phyloP scores from a whole-genome alignment of 192 early-diverging fungal species.

The Rhizoclosmatium globosum region DNA sequence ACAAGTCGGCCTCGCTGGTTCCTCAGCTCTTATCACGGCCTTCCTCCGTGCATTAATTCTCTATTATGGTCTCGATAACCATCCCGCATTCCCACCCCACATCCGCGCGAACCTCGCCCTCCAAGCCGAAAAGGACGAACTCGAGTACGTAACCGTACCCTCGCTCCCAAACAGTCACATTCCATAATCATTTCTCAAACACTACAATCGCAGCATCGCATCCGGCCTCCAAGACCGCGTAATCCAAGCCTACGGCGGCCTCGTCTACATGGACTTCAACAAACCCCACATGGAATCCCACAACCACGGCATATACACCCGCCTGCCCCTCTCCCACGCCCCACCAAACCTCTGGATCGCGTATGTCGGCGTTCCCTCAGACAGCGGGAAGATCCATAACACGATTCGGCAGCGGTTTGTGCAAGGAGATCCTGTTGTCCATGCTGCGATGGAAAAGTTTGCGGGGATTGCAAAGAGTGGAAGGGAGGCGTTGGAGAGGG shows the following conservation, averaged over 20 bases:
- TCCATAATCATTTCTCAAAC: neutral
- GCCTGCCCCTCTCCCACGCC: conserved; percentile 42
- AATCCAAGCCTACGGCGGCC: conserved; percentile 68
- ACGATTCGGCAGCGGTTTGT: conserved; percentile 58
- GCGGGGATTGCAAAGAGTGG: conserved; percentile 50
- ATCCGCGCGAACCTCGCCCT: conserved; percentile 64
- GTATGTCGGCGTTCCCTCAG: conserved; percentile 62
- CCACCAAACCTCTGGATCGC: conserved; percentile 58
- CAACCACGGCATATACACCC: conserved; percentile 60
- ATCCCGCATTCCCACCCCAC: conserved; percentile 52
- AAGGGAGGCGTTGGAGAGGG: conserved; percentile 34
- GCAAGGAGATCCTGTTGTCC: conserved; percentile 62
- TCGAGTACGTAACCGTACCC: conserved; percentile 35
- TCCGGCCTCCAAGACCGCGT: conserved; percentile 74
- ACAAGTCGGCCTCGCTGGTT: conserved; percentile 58
- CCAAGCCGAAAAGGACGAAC: conserved; percentile 60
- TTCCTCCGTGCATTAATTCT: conserved; percentile 57
- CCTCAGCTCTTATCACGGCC: conserved; percentile 66
- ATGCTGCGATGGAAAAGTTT: conserved; percentile 63
- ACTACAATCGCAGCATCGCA: conserved; percentile 38
- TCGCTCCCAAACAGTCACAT: neutral
- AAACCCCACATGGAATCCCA: conserved; percentile 52
- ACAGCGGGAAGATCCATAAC: conserved; percentile 68
- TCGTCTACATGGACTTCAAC: conserved; percentile 72
- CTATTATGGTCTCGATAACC: conserved; percentile 38